Evolutionary conservation across 148 eudicot species (phyloP).

Genomic region (Cornus controversa): DNA sequence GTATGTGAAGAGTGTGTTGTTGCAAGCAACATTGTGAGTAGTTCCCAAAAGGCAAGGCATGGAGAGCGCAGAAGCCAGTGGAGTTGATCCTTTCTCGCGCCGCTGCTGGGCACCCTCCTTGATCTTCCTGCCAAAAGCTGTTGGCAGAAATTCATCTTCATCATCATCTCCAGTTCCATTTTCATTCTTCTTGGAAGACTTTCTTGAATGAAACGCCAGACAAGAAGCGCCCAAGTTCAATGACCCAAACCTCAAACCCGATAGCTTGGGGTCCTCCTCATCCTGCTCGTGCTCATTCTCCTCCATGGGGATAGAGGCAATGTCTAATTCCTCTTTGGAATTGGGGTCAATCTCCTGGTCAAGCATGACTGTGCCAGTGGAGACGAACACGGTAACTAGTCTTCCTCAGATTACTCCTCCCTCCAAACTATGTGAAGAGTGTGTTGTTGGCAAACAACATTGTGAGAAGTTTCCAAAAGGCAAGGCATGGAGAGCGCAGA

Average conservation of each 20-base stretch:
- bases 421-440: background rate
- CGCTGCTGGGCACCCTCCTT: conserved; percentile 64
- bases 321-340: conserved; percentile 28
- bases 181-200: conserved; percentile 14
- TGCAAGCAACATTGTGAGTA: too few relatives aligned
- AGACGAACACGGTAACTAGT: conserved; percentile 53
- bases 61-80: too few relatives aligned
- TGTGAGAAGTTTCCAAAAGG: conserved; percentile 6
- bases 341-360: conserved; percentile 53
- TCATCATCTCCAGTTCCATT: conserved; percentile 6
- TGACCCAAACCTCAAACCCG: conserved; percentile 46
- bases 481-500: conserved; percentile 3
- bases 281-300: background rate
- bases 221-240: conserved; percentile 26
- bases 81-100: conserved; percentile 42
- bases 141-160: conserved; percentile 47
- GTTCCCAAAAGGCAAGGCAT: too few relatives aligned
- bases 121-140: conserved; percentile 71
- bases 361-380: conserved; percentile 59
- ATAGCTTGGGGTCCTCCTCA: conserved; percentile 30
- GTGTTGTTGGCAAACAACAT: conserved; percentile 13
- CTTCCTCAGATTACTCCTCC: too few relatives aligned
- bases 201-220: conserved; percentile 39
- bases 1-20: too few relatives aligned
- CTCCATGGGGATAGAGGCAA: background rate